Evolutionary conservation across 257 asterid species (phyloP).

Genomic region (Solanum corneliomulleri): DNA sequence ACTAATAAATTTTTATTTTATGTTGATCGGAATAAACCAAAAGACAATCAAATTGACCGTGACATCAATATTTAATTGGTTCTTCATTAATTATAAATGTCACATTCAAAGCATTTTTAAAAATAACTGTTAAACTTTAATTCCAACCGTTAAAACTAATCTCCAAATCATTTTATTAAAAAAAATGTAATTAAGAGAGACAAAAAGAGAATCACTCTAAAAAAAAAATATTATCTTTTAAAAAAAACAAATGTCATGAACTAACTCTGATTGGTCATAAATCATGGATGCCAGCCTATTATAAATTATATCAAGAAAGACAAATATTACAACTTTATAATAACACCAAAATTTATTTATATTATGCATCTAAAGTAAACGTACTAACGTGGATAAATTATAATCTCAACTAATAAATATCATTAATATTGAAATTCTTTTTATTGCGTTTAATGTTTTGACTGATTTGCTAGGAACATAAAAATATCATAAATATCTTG

Average conservation of each 20-base stretch:
- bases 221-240: neutral
- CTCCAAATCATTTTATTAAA: neutral
- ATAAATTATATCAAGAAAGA: neutral
- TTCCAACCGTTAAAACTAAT: neutral
- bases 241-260: neutral
- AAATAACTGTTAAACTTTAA: neutral
- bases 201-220: neutral
- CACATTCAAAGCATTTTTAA: neutral
- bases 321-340: neutral
- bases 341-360: neutral
- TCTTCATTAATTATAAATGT: neutral
- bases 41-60: neutral
- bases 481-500: no score
- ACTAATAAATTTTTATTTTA: no score
- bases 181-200: neutral
- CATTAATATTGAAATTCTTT: neutral
- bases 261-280: neutral
- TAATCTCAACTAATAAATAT: neutral
- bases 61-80: neutral
- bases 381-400: neutral
- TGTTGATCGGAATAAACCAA: neutral
- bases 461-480: no score
- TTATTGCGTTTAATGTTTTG: no score
- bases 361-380: neutral
- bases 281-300: neutral